Evolutionary conservation across 148 eudicot species (phyloP), one percentile per base, ranked within the genome.

Genomic region (Chenopodium formosanum): DNA sequence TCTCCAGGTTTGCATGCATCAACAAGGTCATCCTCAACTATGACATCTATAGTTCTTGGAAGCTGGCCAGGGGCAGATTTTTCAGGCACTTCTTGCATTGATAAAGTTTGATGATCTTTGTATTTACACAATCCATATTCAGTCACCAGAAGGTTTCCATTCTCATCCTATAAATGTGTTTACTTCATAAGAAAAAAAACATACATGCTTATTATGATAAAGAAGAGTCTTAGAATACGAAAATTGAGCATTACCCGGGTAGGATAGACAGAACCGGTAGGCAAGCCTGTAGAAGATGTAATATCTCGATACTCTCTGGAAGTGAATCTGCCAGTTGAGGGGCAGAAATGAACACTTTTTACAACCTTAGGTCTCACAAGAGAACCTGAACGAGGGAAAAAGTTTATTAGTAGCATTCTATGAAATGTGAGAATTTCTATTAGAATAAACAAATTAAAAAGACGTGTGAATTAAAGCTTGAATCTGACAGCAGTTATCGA

Each of bases 31-130:
- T 97, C 99, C 87, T 97, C 99, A 76, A 91, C 93, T 50, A 97
- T 90, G 85, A 97, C 77, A 82, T 97, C 99, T 78, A 97, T 93
- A 6, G 98, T 91, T 85, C 99, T 84, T 50, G 99, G 99, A 82
- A 97, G 94, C 88, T 97, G 99, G 56, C 99, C 99, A 83, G 99
- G 98, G 53, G 98, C 99, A 80, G 98, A 90, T 74, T 94, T 94
- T 85, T 97, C 99, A 25, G 99, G 99, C 84, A 94, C 95, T 86
- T 97, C 99, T 91, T 97, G 99, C 98, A 97, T 97, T 58, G 99
- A 91, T 32, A 97, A 74, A 56, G 94, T 94, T 82, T 97, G 99
- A 86, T 94, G 99, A 80, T 97, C 99, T 85, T 94, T 97, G 88
- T 97, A 97, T 83, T 90, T 94, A 91, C 99, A 97, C 81, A 97